Conservation (phyloP, 345 rosid genomes). For the Hibiscus tridactylites region DNA sequence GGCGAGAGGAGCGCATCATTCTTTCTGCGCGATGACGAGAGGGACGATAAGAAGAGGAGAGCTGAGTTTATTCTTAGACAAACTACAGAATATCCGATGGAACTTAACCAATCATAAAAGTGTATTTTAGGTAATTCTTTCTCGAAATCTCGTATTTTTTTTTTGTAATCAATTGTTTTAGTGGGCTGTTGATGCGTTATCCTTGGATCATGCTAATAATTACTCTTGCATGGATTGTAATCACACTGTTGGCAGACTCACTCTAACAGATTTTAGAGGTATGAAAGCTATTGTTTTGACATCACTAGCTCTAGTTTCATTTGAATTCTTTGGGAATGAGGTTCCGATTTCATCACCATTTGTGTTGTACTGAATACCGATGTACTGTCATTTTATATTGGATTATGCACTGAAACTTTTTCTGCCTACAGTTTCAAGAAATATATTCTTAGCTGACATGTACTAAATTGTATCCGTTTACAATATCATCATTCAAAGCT, state of each 20-base stretch:
- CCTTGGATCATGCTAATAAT: not conserved
- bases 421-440: not conserved
- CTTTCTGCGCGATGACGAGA: conserved; percentile 66
- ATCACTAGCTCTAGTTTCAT: conserved; percentile 8
- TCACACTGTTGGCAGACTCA: conserved; percentile 9
- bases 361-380: conserved; percentile 5
- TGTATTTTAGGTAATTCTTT: conserved; percentile 11
- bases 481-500: not conserved
- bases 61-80: conserved; percentile 83
- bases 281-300: conserved; percentile 12
- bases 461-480: not conserved
- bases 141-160: conserved; percentile 3
- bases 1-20: conserved; percentile 34
- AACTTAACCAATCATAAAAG: conserved; percentile 47
- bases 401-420: not conserved
- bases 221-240: conserved; percentile 10
- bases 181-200: conserved; percentile 6
- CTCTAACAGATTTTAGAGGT: conserved; percentile 25
- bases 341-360: not conserved
- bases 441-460: not conserved
- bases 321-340: conserved; percentile 17
- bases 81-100: conserved; percentile 79
- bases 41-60: conserved; percentile 94
- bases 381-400: not conserved
- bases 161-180: conserved; percentile 18